These are phyloP conservation scores for Huiozyma sinensis DNA, from an alignment of 805 yeast genomes.

Conservation along the genomic window DNA sequence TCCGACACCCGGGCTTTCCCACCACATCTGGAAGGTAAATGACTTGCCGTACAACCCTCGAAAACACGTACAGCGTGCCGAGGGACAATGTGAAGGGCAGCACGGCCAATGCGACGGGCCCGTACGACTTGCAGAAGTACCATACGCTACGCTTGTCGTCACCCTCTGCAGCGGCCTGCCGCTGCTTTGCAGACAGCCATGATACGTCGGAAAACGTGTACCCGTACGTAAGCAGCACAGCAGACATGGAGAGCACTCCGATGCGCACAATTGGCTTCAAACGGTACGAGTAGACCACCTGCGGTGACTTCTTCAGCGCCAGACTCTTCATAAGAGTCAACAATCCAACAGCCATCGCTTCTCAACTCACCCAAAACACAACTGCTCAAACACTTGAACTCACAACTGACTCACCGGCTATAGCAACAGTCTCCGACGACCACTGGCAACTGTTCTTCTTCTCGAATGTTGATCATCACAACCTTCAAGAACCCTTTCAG, in stretches of 20 bases:
- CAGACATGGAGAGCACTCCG: conserved; percentile 12
- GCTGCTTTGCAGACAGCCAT: conserved; percentile 11
- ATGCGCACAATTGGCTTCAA: conserved; percentile 4
- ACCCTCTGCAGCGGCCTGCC: conserved; percentile 6
- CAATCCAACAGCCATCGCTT: conserved; percentile 1
- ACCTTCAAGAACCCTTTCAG: too few relatives aligned
- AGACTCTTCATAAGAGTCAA: conserved; percentile 4
- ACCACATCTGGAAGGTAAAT: conserved; percentile 15
- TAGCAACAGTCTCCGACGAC: too few relatives aligned
- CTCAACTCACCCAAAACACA: too few relatives aligned
- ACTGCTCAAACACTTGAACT: too few relatives aligned
- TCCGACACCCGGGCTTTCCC: conserved; percentile 6
- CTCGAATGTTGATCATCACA: too few relatives aligned
- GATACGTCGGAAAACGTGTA: conserved; percentile 22
- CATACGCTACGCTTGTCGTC: conserved; percentile 5
- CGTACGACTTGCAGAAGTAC: conserved; percentile 12
- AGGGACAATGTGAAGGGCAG: conserved; percentile 21
- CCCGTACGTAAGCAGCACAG: conserved; percentile 21
- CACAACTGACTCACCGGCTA: too few relatives aligned
- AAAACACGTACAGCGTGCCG: conserved; percentile 15
- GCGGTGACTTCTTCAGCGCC: conserved; percentile 3
- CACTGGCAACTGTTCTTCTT: too few relatives aligned
- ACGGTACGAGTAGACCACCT: conserved; percentile 5
- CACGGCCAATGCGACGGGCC: conserved; percentile 17
- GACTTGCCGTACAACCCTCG: conserved; percentile 21